Evolutionary conservation across 768 basidiomycete species (phyloP).

Genomic region (Tubosaeta sp.): DNA sequence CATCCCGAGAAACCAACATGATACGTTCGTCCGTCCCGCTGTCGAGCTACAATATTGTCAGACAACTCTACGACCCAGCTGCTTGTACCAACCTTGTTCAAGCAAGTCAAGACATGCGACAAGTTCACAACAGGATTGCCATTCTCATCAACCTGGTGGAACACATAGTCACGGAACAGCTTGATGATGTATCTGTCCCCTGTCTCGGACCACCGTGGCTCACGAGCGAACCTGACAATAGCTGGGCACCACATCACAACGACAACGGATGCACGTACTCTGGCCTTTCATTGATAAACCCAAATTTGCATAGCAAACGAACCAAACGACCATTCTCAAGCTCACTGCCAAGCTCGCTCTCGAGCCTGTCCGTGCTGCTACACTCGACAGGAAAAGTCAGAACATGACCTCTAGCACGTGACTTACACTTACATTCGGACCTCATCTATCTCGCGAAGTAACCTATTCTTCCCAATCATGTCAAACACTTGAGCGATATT

Average conservation of each 20-base stretch:
- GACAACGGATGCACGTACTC: constrained; percentile 58
- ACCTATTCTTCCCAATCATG: constrained; percentile 65
- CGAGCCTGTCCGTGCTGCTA: constrained; percentile 78
- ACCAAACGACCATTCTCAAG: constrained; percentile 93
- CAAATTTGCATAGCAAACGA: constrained; percentile 86
- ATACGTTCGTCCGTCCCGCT: constrained; percentile 90
- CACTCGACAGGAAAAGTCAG: not conserved
- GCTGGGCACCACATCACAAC: not conserved
- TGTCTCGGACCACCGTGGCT: constrained; percentile 96
- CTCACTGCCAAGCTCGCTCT: constrained; percentile 80
- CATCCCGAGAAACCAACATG: constrained; percentile 93
- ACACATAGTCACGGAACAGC: constrained; percentile 96
- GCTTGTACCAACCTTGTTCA: constrained; percentile 74
- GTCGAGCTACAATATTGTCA: constrained; percentile 59
- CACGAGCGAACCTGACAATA: constrained; percentile 80
- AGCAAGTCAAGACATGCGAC: constrained; percentile 82
- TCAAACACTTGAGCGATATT: constrained; percentile 77
- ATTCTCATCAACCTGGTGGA: constrained; percentile 92
- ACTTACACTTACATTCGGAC: constrained; percentile 57
- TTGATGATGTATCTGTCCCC: constrained; percentile 98
- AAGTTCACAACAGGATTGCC: constrained; percentile 88
- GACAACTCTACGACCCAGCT: not conserved
- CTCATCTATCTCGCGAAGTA: constrained; percentile 76
- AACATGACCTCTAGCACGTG: not conserved
- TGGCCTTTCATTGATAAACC: constrained; percentile 98